phyloP scores from a whole-genome alignment of 768 basidiomycete species.

The Panellus pusillus region DNA sequence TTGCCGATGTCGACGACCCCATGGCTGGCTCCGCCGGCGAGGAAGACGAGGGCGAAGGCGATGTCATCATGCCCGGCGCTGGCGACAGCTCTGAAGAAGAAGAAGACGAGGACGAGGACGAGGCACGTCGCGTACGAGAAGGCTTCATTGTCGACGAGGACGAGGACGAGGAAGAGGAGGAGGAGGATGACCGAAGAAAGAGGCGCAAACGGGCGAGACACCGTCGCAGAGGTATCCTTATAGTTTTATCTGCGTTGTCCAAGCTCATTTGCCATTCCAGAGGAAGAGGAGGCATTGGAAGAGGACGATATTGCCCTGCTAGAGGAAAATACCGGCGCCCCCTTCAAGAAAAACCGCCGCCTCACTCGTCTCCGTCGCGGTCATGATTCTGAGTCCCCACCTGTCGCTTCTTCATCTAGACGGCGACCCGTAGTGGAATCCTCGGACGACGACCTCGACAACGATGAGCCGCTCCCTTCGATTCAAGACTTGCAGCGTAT shows the following conservation, averaged over 20 bases:
- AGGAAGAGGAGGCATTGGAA: constrained; percentile 70
- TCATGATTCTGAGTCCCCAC: constrained; percentile 69
- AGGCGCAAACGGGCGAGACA: constrained; percentile 69
- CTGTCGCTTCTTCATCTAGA: constrained; percentile 60
- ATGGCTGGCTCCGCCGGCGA: constrained; percentile 59
- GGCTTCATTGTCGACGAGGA: constrained; percentile 93
- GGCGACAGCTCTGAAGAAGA: constrained; percentile 83
- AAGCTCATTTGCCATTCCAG: constrained; percentile 22
- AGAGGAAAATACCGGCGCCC: constrained; percentile 87
- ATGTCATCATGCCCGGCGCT: constrained; percentile 50
- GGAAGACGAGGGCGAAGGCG: constrained; percentile 58
- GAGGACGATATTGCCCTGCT: constrained; percentile 90
- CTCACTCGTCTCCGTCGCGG: constrained; percentile 73
- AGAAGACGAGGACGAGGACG: constrained; percentile 89
- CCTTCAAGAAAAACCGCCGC: constrained; percentile 61
- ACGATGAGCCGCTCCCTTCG: constrained; percentile 51
- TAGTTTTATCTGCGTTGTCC: constrained; percentile 7
- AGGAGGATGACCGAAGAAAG: constrained; percentile 55
- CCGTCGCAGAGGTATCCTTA: constrained; percentile 52
- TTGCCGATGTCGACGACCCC: constrained; percentile 55
- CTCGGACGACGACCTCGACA: constrained; percentile 75
- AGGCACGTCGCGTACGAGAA: constrained; percentile 73
- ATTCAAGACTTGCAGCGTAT: constrained; percentile 68
- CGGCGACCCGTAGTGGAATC: constrained; percentile 63
- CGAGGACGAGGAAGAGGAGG: constrained; percentile 68